Evolutionary conservation across 2,329 filamentous ascomycete species (phyloP), one percentile per base, ranked within the genome.

Genomic region (Pestalotiopsis sp.): DNA sequence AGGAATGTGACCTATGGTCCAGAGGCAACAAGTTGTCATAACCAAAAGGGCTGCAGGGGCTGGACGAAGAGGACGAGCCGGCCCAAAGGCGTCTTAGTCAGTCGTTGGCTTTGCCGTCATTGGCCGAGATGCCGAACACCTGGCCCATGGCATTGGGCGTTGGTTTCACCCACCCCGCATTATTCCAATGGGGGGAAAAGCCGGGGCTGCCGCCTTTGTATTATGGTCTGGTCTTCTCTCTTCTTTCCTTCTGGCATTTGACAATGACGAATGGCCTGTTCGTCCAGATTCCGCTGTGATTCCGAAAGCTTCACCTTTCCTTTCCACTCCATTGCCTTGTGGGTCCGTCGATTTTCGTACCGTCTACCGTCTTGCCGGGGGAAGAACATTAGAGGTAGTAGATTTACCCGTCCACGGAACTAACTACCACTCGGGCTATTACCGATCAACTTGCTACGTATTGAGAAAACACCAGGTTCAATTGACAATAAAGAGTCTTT

Each of bases 71-170:
- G 71, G 72, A 71, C 72, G 38, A 45, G 36, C 81, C 80, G 80
- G 80, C 76, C 80, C 76, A 81, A 81, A 74, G 80, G 80, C 74
- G 68, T 68, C 66, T 70, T 69, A 73, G 70, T 72, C 69, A 71
- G 72, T 65, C 73, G 68, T 59, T 66, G 71, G 62, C 74, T 68
- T 68, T 71, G 77, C 80, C 79, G 78, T 79, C 78, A 83, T 84
- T 84, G 83, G 81, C 80, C 83, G 80, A 84, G 79, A 80, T 83
- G 76, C 84, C 83, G 83, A 78, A 72, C 72, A 70, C 65, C 20
- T 63, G 20, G 36, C 59, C 59, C 39, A 61, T 25, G 57, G 31
- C 57, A 52, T 56, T 61, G 12, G 45, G 65, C 38, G 61, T 52
- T 27, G 27, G n/a, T 36, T 36, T 36, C 31, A 36, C 31, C 57